Percentiles rank a stretch among this genome's conserved stretches.
These are phyloP conservation scores for Lasiodiplodia sp. DNA, from an alignment of 2,329 filamentous ascomycete species.

Conservation along the genomic window DNA sequence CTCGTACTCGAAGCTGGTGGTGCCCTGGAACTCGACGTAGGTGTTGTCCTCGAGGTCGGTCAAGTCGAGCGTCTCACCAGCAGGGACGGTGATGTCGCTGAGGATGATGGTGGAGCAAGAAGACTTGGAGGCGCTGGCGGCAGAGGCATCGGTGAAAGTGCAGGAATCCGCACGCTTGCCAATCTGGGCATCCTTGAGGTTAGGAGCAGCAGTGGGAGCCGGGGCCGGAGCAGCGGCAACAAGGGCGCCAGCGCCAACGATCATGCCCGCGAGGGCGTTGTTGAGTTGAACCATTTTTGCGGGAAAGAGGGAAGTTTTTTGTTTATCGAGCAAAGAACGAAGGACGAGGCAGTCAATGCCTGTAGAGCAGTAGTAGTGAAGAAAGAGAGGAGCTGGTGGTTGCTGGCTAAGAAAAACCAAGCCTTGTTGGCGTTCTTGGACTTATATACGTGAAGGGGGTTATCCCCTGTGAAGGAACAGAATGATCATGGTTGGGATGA, in stretches of 20 bases:
- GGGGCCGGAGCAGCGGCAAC: slow-evolving; percentile 25
- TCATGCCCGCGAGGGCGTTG: slow-evolving; percentile 26
- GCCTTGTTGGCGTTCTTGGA: slow-evolving; percentile 17
- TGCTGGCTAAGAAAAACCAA: slow-evolving; percentile 26
- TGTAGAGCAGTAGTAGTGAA: background rate
- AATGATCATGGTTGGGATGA: background rate
- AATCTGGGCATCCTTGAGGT: slow-evolving; percentile 30
- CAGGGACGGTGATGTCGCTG: slow-evolving; percentile 63
- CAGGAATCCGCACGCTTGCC: slow-evolving; percentile 48
- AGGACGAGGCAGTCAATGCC: slow-evolving; percentile 26
- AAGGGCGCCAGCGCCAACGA: slow-evolving; percentile 30
- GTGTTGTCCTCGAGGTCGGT: slow-evolving; percentile 62
- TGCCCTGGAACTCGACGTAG: slow-evolving; percentile 67
- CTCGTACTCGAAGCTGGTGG: slow-evolving; percentile 70
- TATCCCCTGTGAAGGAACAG: background rate
- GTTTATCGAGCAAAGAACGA: slow-evolving; percentile 1
- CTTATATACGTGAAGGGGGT: slow-evolving; percentile 3
- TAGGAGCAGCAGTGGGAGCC: slow-evolving; percentile 31
- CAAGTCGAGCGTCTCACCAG: slow-evolving; percentile 66
- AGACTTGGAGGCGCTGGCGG: slow-evolving; percentile 55
- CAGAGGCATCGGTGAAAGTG: slow-evolving; percentile 62
- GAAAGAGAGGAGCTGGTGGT: slow-evolving; percentile 22
- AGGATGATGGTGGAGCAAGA: slow-evolving; percentile 64
- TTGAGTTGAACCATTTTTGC: slow-evolving; percentile 27
- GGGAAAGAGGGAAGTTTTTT: background rate